phyloP scores from a whole-genome alignment of 2,329 filamentous ascomycete species.

The Orbilia oligospora region DNA sequence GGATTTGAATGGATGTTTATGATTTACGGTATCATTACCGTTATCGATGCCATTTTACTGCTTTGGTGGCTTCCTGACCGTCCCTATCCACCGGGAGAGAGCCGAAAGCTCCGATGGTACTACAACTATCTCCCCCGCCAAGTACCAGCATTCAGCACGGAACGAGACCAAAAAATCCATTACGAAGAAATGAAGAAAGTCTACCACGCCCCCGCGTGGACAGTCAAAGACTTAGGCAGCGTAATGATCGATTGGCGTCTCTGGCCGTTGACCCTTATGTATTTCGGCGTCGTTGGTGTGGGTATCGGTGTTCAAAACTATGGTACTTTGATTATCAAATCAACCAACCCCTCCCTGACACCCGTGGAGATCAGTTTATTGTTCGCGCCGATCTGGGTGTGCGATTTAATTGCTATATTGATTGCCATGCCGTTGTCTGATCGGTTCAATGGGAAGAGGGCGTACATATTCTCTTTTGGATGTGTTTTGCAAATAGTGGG shows the following conservation, averaged over 20 bases:
- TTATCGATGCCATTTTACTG: slow-evolving; percentile 79
- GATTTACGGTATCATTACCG: slow-evolving; percentile 82
- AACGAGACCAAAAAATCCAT: slow-evolving; percentile 81
- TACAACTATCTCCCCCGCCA: slow-evolving; percentile 78
- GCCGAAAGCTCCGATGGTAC: slow-evolving; percentile 67
- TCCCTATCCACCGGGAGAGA: slow-evolving; percentile 74
- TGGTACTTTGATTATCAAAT: slow-evolving; percentile 85
- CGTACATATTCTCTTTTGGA: slow-evolving; percentile 83
- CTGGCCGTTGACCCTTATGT: slow-evolving; percentile 90
- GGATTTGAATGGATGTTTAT: slow-evolving; percentile 96
- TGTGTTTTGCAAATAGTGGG: slow-evolving; percentile 85
- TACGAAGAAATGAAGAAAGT: slow-evolving; percentile 86
- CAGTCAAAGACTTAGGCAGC: slow-evolving; percentile 76
- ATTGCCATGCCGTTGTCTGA: slow-evolving; percentile 88
- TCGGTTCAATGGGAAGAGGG: slow-evolving; percentile 84
- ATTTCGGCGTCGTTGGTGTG: slow-evolving; percentile 93
- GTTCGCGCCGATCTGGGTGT: slow-evolving; percentile 91
- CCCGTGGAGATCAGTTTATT: slow-evolving; percentile 83
- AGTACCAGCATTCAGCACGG: slow-evolving; percentile 79
- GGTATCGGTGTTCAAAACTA: slow-evolving; percentile 92
- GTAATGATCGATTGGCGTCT: slow-evolving; percentile 88
- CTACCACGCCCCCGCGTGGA: slow-evolving; percentile 83
- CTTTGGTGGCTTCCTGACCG: slow-evolving; percentile 94
- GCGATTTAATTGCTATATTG: slow-evolving; percentile 89
- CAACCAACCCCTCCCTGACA: slow-evolving; percentile 80